Evolutionary conservation across 1,139 yeast species (phyloP).

Genomic region (Geotrichum europaeum): DNA sequence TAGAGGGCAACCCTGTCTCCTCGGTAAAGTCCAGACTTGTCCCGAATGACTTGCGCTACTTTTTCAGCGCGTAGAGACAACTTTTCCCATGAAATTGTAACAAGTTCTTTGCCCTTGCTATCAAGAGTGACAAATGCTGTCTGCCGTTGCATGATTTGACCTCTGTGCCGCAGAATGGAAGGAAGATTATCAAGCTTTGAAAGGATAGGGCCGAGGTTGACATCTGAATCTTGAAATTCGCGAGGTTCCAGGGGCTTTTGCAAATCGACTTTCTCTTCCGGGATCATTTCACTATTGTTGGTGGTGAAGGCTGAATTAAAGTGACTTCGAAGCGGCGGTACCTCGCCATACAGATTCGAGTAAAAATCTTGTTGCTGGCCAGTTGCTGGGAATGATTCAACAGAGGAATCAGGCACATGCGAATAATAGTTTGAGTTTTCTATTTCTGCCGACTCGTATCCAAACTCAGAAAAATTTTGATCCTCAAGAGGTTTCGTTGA

Average conservation of each 20-base stretch:
- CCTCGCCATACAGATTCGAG: conserved; percentile 8
- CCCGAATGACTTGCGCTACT: conserved; percentile 80
- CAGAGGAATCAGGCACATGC: conserved; percentile 3
- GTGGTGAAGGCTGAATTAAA: neutral
- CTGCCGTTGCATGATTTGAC: conserved; percentile 57
- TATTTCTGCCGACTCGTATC: conserved; percentile 3
- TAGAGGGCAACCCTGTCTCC: conserved; percentile 81
- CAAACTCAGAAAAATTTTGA: neutral
- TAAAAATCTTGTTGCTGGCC: neutral
- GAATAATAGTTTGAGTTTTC: neutral
- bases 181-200: conserved; percentile 55
- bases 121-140: conserved; percentile 71
- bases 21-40: conserved; percentile 63
- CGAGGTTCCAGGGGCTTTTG: conserved; percentile 41
- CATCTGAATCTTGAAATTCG: conserved; percentile 36
- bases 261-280: conserved; percentile 24
- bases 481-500: conserved; percentile 13
- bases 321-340: conserved; percentile 7
- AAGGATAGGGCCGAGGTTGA: conserved; percentile 31
- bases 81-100: conserved; percentile 83
- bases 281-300: neutral
- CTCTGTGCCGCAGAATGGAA: conserved; percentile 66
- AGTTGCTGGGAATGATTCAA: conserved; percentile 5
- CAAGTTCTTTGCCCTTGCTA: conserved; percentile 71
- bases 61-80: conserved; percentile 76